phyloP scores from a whole-genome alignment of 306 rosid genomes.

The Gleditsia sinensis region DNA sequence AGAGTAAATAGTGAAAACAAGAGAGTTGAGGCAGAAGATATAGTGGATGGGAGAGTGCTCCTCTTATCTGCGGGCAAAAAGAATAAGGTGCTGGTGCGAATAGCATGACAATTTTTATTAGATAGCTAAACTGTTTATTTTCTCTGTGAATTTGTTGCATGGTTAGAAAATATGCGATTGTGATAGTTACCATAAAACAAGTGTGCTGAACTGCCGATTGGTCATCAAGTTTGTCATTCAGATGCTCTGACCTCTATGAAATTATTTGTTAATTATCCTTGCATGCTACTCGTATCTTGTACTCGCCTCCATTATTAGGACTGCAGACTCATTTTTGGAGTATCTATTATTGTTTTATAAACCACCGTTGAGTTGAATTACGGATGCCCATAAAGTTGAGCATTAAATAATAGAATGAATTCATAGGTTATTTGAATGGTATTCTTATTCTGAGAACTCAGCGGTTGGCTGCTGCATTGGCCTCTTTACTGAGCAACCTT shows the following conservation, averaged over 20 bases:
- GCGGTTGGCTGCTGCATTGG: slow-evolving; percentile 11
- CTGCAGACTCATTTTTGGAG: slow-evolving; percentile 17
- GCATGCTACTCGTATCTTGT: slow-evolving; percentile 7
- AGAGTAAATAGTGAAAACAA: slow-evolving; percentile 74
- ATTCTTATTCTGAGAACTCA: neutral
- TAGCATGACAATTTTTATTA: slow-evolving; percentile 46
- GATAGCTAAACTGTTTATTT: slow-evolving; percentile 20
- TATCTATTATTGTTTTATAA: neutral
- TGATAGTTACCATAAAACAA: neutral
- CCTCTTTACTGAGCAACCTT: neutral
- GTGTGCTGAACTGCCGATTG: neutral
- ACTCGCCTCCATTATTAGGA: neutral
- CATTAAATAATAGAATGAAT: slow-evolving; percentile 11
- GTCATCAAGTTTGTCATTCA: neutral
- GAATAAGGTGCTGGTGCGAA: slow-evolving; percentile 87
- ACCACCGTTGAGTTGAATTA: slow-evolving; percentile 11
- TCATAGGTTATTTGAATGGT: neutral
- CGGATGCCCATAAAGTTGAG: slow-evolving; percentile 1
- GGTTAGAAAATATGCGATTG: slow-evolving; percentile 20
- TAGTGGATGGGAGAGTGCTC: slow-evolving; percentile 89
- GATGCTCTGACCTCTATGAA: slow-evolving; percentile 6
- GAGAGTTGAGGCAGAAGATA: slow-evolving; percentile 64
- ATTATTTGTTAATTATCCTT: neutral
- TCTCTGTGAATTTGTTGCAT: slow-evolving; percentile 30
- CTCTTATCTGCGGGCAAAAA: slow-evolving; percentile 94